These are phyloP conservation scores for Fusarium sterilihyphosum DNA, from an alignment of 2,329 filamentous ascomycete genomes.

Conservation along the genomic window DNA sequence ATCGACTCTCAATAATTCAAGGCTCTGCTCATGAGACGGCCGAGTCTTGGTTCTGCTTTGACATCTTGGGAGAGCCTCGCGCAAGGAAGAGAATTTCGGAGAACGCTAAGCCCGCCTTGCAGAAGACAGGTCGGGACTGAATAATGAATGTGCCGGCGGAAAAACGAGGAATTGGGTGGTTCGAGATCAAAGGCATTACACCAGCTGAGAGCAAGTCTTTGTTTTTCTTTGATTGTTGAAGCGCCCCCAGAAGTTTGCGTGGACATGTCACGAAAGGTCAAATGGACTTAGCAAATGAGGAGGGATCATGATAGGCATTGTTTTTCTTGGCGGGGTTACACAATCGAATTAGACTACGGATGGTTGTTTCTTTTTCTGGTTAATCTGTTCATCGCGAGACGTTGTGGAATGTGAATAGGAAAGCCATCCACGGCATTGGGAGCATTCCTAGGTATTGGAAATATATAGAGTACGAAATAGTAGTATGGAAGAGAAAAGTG, in stretches of 20 bases:
- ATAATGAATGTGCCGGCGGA: conserved; percentile 20
- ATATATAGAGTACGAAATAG: conserved; percentile 36
- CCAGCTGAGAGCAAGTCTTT: conserved; percentile 29
- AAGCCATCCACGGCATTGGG: conserved; percentile 13
- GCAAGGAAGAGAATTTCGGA: conserved; percentile 9
- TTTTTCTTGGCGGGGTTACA: conserved; percentile 38
- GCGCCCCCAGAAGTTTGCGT: conserved; percentile 13
- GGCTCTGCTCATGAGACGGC: conserved; percentile 17
- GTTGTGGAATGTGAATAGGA: conserved; percentile 33
- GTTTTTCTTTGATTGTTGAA: conserved; percentile 25
- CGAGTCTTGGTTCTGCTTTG: conserved; percentile 10
- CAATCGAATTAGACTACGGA: conserved; percentile 47
- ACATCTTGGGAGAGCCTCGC: conserved; percentile 8
- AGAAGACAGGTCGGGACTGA: conserved; percentile 3
- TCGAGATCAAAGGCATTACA: conserved; percentile 25
- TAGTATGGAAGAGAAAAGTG: conserved; percentile 22
- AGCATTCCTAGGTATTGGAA: conserved; percentile 24
- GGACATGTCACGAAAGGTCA: conserved; percentile 6
- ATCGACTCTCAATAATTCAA: conserved; percentile 36
- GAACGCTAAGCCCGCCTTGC: conserved; percentile 4
- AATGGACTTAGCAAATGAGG: conserved; percentile 20
- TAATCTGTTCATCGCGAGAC: conserved; percentile 39
- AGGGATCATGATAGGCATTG: conserved; percentile 44
- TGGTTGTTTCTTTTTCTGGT: conserved; percentile 43
- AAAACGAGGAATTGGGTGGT: conserved; percentile 30